Conservation (phyloP, 1,284 basidiomycete genomes). For the Papiliotrema laurentii region DNA sequence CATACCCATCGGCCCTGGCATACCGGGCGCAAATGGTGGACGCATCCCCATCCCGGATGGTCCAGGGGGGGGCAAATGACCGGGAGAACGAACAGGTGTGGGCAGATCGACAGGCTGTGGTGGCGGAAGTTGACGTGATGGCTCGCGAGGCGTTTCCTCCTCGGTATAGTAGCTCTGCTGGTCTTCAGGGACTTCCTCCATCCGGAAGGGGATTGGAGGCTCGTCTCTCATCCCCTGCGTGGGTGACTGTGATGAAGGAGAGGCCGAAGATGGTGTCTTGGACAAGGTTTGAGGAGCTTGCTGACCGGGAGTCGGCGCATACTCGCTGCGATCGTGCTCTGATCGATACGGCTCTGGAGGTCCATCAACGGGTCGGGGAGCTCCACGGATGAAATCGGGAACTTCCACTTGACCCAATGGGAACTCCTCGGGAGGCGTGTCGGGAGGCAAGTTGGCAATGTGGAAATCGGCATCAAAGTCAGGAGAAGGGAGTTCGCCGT, state of each 20-base stretch:
- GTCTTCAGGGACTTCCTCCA: slow-evolving; percentile 10
- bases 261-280: background rate
- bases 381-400: background rate
- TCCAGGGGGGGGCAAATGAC: slow-evolving; percentile 13
- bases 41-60: slow-evolving; percentile 12
- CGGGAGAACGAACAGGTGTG: slow-evolving; percentile 36
- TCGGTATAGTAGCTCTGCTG: slow-evolving; percentile 8
- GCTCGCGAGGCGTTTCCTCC: slow-evolving; percentile 13
- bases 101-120: slow-evolving; percentile 42
- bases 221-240: slow-evolving; percentile 5
- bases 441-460: slow-evolving; percentile 35
- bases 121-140: slow-evolving; percentile 18
- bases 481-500: slow-evolving; percentile 18
- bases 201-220: slow-evolving; percentile 17
- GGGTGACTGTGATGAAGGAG: background rate
- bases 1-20: slow-evolving; percentile 8
- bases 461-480: slow-evolving; percentile 39
- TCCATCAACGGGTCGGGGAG: slow-evolving; percentile 22
- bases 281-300: background rate
- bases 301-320: background rate
- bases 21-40: slow-evolving; percentile 19
- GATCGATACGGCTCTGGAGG: slow-evolving; percentile 20
- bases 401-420: background rate
- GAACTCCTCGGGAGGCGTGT: slow-evolving; percentile 30
- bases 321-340: background rate